These are phyloP conservation scores for Fonsecaea pedrosoi DNA, from an alignment of 2,329 filamentous ascomycete genomes.

Conservation along the genomic window DNA sequence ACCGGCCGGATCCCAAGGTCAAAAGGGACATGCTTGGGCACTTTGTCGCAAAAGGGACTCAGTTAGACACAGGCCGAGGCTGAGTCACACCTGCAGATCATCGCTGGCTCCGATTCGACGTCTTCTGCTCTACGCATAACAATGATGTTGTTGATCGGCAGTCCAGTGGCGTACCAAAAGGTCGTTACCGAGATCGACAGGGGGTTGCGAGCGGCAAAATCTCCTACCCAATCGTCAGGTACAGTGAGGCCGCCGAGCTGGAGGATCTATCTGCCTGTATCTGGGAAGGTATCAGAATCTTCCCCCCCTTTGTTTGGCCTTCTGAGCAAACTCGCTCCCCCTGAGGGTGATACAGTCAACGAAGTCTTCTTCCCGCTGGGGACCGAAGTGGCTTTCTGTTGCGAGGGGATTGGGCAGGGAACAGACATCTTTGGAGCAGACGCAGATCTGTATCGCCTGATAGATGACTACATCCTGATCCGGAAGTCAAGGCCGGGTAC, in stretches of 20 bases:
- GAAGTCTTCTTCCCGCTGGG: constrained; percentile 55
- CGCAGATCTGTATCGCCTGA: constrained; percentile 45
- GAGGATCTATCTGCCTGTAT: constrained; percentile 60
- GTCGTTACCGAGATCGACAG: constrained; percentile 42
- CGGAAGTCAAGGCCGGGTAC: background rate
- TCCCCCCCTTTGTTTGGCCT: constrained; percentile 51
- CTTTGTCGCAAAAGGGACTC: constrained; percentile 42
- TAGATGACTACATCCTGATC: constrained; percentile 37
- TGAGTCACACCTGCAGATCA: constrained; percentile 30
- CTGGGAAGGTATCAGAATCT: constrained; percentile 57
- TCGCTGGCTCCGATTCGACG: constrained; percentile 26
- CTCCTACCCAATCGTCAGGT: constrained; percentile 24
- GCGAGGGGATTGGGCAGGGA: constrained; percentile 74
- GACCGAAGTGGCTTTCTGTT: constrained; percentile 56
- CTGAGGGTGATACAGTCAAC: constrained; percentile 46
- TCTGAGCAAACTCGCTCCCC: constrained; percentile 36
- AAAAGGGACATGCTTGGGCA: constrained; percentile 43
- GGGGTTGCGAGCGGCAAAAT: constrained; percentile 48
- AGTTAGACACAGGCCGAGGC: constrained; percentile 18
- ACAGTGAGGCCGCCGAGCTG: constrained; percentile 19
- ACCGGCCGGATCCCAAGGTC: constrained; percentile 31
- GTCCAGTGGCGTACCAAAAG: constrained; percentile 24
- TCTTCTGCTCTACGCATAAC: constrained; percentile 21
- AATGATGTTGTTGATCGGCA: constrained; percentile 22
- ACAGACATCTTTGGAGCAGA: constrained; percentile 57